Percentiles rank a stretch among this genome's conserved stretches.
phyloP scores from a whole-genome alignment of 2,329 filamentous ascomycete genomes.

The Cladosporium sp. region DNA sequence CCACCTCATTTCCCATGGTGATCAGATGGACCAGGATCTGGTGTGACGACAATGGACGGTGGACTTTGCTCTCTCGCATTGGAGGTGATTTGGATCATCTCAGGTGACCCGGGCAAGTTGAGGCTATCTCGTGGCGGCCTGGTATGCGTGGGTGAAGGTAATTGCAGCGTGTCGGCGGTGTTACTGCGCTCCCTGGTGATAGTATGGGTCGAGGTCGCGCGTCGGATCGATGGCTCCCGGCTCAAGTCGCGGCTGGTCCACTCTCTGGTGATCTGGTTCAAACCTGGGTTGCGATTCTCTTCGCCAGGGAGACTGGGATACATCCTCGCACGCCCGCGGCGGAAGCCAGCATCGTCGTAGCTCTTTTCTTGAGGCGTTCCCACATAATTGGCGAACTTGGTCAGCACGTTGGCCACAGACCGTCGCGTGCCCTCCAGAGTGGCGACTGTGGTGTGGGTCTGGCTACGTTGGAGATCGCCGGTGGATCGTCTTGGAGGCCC shows the following conservation, averaged over 20 bases:
- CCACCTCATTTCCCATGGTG: not conserved
- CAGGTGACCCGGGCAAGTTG: not conserved
- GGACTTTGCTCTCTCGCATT: not conserved
- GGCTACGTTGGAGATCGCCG: not conserved
- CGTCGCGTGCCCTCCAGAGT: conserved; percentile 26
- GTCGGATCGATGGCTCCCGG: not conserved
- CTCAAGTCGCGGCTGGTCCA: not conserved
- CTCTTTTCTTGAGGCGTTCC: conserved; percentile 52
- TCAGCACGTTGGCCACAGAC: conserved; percentile 49
- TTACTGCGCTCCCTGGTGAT: not conserved
- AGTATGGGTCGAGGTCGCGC: not conserved
- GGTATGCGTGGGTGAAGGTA: not conserved
- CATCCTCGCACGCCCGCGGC: conserved; percentile 48
- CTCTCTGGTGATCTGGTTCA: conserved; percentile 16
- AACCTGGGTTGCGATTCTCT: conserved; percentile 43
- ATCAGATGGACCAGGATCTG: not conserved
- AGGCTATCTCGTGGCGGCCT: not conserved
- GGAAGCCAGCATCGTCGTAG: conserved; percentile 55
- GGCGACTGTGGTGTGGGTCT: conserved; percentile 16
- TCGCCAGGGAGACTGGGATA: conserved; percentile 62
- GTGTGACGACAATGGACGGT: not conserved
- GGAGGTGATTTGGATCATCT: not conserved
- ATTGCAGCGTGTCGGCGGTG: not conserved
- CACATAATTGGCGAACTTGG: conserved; percentile 48
- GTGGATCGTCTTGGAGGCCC: conserved; percentile 10